Evolutionary conservation across 1,284 basidiomycete species (phyloP).

Genomic region (Albatrellus sp.): DNA sequence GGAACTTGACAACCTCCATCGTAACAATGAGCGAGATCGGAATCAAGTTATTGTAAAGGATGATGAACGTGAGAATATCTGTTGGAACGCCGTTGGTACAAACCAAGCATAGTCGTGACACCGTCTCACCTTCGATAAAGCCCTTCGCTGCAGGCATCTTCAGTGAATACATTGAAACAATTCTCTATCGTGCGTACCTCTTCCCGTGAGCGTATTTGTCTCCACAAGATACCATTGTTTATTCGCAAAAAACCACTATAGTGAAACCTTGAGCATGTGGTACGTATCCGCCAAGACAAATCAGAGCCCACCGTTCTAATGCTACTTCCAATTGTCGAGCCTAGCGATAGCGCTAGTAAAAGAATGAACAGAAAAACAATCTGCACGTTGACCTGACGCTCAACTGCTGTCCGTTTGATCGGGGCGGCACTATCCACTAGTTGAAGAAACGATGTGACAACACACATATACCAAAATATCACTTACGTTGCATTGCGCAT

Average conservation of each 20-base stretch:
- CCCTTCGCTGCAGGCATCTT: constrained; percentile 39
- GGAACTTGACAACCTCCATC: constrained; percentile 98
- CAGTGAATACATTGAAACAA: background rate
- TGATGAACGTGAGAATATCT: constrained; percentile 98
- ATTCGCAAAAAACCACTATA: constrained; percentile 69
- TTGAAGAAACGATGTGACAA: background rate
- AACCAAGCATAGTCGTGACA: background rate
- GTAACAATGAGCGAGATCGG: constrained; percentile 99
- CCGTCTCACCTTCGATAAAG: constrained; percentile 65
- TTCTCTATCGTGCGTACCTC: constrained; percentile 33
- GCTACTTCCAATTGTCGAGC: constrained; percentile 86
- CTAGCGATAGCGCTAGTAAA: constrained; percentile 78
- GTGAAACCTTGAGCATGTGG: background rate
- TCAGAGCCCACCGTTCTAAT: constrained; percentile 47
- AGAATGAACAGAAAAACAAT: constrained; percentile 94
- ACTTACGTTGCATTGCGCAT: constrained; percentile 92
- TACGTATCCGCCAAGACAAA: background rate
- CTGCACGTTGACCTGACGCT: constrained; percentile 91
- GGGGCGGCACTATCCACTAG: constrained; percentile 68
- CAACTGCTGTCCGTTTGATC: constrained; percentile 93
- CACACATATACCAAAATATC: background rate
- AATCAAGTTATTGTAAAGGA: constrained; percentile 98
- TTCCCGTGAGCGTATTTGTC: constrained; percentile 37
- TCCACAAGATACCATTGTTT: constrained; percentile 79
- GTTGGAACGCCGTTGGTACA: constrained; percentile 8